A percentile compares a stretch with the other conserved stretches of the same genome.
These are phyloP conservation scores for Coemansia javaensis DNA, from an alignment of 192 early-diverging fungal species.

Conservation along the genomic window DNA sequence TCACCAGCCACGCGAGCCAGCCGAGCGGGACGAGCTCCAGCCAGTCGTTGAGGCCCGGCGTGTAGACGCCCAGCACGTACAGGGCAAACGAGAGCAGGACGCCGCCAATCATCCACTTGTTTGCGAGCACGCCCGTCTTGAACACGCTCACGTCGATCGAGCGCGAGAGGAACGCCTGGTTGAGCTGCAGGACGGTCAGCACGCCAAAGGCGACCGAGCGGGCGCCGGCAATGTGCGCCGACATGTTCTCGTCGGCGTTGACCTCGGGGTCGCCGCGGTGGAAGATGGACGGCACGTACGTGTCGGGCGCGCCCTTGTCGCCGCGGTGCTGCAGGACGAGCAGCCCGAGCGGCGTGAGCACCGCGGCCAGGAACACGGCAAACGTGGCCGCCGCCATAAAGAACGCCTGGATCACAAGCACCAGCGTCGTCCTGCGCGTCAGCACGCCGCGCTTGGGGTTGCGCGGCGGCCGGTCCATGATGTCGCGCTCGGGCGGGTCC, in stretches of 20 bases:
- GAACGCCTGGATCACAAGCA: constrained; percentile 71
- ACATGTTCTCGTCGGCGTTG: constrained; percentile 38
- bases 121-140: constrained; percentile 66
- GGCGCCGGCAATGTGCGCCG: constrained; percentile 46
- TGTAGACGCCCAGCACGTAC: constrained; percentile 76
- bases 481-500: constrained; percentile 77
- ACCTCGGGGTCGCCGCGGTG: constrained; percentile 39
- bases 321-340: constrained; percentile 21
- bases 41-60: constrained; percentile 62
- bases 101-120: constrained; percentile 75
- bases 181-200: constrained; percentile 81
- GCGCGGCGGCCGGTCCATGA: constrained; percentile 82
- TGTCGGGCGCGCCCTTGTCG: constrained; percentile 12
- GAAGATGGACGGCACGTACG: constrained; percentile 43
- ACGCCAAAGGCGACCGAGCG: constrained; percentile 64
- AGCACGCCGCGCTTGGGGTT: constrained; percentile 72
- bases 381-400: constrained; percentile 64
- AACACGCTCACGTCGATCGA: constrained; percentile 71
- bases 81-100: constrained; percentile 64
- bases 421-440: constrained; percentile 53
- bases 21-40: constrained; percentile 55
- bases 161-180: constrained; percentile 81
- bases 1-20: constrained; percentile 62
- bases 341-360: constrained; percentile 44
- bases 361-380: constrained; percentile 56